These are phyloP conservation scores for Diaporthe amygdali DNA, from an alignment of 2,329 filamentous ascomycete genomes.

Conservation along the genomic window DNA sequence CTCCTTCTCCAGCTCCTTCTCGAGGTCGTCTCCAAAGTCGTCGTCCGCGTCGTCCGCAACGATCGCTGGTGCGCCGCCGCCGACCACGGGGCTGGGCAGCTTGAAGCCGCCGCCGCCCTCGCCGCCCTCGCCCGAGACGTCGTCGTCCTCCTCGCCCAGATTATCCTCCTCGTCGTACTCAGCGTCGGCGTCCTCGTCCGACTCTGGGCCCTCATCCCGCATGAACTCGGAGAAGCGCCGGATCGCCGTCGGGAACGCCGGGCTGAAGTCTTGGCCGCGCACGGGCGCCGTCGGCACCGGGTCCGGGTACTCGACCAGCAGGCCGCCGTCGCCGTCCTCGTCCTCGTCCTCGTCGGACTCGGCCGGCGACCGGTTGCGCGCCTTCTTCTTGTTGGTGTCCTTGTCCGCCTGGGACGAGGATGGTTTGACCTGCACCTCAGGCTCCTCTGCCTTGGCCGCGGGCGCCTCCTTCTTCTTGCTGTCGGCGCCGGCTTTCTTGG, in stretches of 20 bases:
- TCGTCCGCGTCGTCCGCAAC: constrained; percentile 30
- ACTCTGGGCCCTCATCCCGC: constrained; percentile 44
- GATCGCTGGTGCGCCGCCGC: constrained; percentile 29
- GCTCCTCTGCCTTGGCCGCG: constrained; percentile 30
- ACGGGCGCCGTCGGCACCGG: constrained; percentile 41
- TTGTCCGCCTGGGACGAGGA: constrained; percentile 36
- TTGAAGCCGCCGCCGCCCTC: constrained; percentile 50
- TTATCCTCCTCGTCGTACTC: constrained; percentile 47
- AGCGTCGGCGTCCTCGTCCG: constrained; percentile 49
- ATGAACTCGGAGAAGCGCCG: constrained; percentile 61
- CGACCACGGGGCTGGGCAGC: constrained; percentile 58
- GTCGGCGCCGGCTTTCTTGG: constrained; percentile 11
- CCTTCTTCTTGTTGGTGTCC: constrained; percentile 29
- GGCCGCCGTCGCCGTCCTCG: constrained; percentile 60
- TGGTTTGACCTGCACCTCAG: constrained; percentile 25
- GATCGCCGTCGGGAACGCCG: constrained; percentile 49
- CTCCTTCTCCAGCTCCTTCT: constrained; percentile 61
- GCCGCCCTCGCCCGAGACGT: constrained; percentile 42
- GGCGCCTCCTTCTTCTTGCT: constrained; percentile 16
- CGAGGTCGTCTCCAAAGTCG: constrained; percentile 45
- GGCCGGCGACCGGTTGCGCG: constrained; percentile 9
- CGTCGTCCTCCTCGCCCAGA: constrained; percentile 42
- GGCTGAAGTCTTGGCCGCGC: constrained; percentile 47
- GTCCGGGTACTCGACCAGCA: constrained; percentile 66
- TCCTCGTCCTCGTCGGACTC: constrained; percentile 34